Percentiles rank a stretch among this genome's conserved stretches.
phyloP scores from a whole-genome alignment of 139 green algal species.

The Coelastrella sp. region DNA sequence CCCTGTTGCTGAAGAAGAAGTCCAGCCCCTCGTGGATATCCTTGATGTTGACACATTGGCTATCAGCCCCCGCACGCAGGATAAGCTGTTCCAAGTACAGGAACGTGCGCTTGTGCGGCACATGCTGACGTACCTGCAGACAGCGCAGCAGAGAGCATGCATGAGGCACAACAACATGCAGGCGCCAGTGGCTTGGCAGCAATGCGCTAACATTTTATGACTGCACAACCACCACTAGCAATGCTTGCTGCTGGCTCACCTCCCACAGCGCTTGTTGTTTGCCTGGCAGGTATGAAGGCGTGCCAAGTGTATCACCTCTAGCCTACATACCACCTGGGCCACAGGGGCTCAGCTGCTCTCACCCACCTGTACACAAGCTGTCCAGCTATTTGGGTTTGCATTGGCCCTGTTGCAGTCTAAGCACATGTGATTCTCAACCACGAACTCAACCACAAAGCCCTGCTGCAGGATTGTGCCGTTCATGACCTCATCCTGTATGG shows the following conservation, averaged over 20 bases:
- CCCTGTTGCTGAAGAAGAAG: slow-evolving; percentile 93
- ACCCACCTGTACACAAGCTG: slow-evolving; percentile 87
- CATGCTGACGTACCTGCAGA: slow-evolving; percentile 92
- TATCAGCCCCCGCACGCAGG: slow-evolving; percentile 91
- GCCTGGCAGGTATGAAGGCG: too few relatives aligned
- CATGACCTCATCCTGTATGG: slow-evolving; percentile 94
- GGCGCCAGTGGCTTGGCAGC: background rate
- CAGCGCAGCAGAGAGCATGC: background rate
- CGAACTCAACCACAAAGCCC: slow-evolving; percentile 94
- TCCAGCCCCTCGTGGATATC: slow-evolving; percentile 93
- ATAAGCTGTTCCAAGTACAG: slow-evolving; percentile 99
- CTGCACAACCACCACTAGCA: too few relatives aligned
- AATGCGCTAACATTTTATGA: too few relatives aligned
- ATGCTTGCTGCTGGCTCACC: too few relatives aligned
- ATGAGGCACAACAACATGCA: background rate
- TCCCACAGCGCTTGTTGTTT: too few relatives aligned
- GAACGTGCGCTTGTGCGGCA: slow-evolving; percentile 98
- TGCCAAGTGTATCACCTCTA: too few relatives aligned
- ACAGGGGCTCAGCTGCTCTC: background rate
- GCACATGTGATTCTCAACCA: slow-evolving; percentile 98
- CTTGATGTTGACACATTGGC: slow-evolving; percentile 79
- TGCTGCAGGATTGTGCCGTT: slow-evolving; percentile 99
- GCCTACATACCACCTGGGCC: too few relatives aligned
- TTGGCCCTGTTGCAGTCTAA: slow-evolving; percentile 86
- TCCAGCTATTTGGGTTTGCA: slow-evolving; percentile 97